phyloP scores from a whole-genome alignment of 2,329 filamentous ascomycete species.

The Orbilia oligospora region DNA sequence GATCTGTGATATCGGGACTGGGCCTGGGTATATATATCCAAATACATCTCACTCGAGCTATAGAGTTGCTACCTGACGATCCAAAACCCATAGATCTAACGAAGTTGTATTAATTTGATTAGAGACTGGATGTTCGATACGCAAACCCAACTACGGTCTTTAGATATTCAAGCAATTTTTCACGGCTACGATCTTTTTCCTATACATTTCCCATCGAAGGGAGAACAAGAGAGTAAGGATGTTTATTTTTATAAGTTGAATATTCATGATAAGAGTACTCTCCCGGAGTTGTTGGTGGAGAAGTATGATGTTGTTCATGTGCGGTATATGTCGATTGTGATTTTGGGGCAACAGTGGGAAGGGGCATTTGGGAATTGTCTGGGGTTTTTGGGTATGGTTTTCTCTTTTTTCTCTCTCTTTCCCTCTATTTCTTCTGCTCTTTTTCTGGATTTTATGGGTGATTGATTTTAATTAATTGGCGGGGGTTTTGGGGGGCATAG shows the following conservation, averaged over 20 bases:
- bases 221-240: constrained; percentile 7
- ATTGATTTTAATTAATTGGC: not conserved
- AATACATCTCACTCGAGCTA: no score
- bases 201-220: constrained; percentile 24
- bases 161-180: constrained; percentile 13
- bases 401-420: not conserved
- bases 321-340: constrained; percentile 32
- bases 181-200: constrained; percentile 44
- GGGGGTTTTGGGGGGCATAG: not conserved
- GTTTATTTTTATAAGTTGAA: constrained; percentile 24
- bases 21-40: constrained; percentile 23
- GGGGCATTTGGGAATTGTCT: constrained; percentile 9
- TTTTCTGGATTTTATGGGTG: not conserved
- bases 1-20: constrained; percentile 37
- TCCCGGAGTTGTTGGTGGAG: not conserved
- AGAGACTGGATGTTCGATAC: constrained; percentile 33
- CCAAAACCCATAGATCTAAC: no score
- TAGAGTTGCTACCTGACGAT: no score
- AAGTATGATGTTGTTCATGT: constrained; percentile 37
- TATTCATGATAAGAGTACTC: constrained; percentile 32
- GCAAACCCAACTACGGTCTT: constrained; percentile 5
- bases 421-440: not conserved
- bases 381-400: constrained; percentile 6
- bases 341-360: constrained; percentile 18
- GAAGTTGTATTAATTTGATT: no score